A percentile compares a stretch with the other conserved stretches of the same genome.
phyloP scores from a whole-genome alignment of 495 filamentous ascomycete genomes.

The Penicillium ochrochloron region DNA sequence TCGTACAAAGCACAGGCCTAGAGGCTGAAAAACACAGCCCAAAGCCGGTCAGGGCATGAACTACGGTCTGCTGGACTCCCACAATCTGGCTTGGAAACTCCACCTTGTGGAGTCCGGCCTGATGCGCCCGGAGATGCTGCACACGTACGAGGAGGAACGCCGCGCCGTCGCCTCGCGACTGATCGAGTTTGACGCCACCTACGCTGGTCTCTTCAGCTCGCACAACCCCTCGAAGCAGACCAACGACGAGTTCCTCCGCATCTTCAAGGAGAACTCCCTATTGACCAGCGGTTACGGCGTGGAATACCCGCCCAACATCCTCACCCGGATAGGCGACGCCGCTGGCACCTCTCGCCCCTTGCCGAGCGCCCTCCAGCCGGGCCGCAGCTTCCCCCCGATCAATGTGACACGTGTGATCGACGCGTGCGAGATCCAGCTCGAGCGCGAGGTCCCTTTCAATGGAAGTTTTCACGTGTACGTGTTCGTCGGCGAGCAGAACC shows the following conservation, averaged over 20 bases:
- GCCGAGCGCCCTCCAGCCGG: background rate
- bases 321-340: background rate
- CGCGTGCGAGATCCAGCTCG: background rate
- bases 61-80: slow-evolving; percentile 9
- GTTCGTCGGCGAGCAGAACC: background rate
- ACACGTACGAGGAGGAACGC: background rate
- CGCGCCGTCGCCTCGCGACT: background rate
- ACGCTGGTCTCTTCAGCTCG: background rate
- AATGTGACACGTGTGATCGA: background rate
- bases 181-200: background rate
- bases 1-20: too few species aligned
- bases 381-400: background rate
- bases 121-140: background rate
- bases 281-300: background rate
- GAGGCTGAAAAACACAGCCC: slow-evolving; percentile 34
- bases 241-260: background rate
- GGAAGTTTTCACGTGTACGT: background rate
- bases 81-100: background rate
- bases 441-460: background rate
- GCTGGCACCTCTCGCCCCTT: background rate
- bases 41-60: slow-evolving; percentile 56
- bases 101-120: background rate
- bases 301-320: background rate
- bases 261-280: background rate
- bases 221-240: background rate